These are phyloP conservation scores for Aspergillus mulundensis DNA, from an alignment of 495 filamentous ascomycete species.

Conservation along the genomic window DNA sequence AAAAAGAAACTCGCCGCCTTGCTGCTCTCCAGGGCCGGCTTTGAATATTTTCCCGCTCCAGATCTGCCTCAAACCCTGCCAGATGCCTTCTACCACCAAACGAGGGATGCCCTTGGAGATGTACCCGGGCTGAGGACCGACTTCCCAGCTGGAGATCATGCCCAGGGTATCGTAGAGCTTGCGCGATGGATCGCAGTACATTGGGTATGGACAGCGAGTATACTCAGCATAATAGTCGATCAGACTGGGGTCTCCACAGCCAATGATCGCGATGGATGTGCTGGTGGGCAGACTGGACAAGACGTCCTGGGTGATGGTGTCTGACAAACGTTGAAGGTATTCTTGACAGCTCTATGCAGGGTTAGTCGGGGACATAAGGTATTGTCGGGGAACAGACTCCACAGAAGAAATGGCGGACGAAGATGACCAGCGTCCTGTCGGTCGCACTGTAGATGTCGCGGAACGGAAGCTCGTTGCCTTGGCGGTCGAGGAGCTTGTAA, in stretches of 20 bases:
- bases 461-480: conserved; percentile 62
- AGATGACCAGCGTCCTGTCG: conserved; percentile 66
- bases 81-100: conserved; percentile 44
- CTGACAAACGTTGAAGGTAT: conserved; percentile 58
- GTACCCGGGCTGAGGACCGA: conserved; percentile 67
- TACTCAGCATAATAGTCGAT: conserved; percentile 63
- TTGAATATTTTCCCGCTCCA: conserved; percentile 51
- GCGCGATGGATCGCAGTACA: conserved; percentile 73
- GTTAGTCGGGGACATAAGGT: background rate
- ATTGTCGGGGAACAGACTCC: conserved; percentile 52
- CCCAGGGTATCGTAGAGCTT: conserved; percentile 67
- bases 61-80: conserved; percentile 54
- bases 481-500: conserved; percentile 58
- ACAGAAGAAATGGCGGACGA: conserved; percentile 88
- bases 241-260: conserved; percentile 70
- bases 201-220: conserved; percentile 68
- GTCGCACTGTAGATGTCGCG: conserved; percentile 58
- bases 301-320: conserved; percentile 51
- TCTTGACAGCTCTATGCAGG: conserved; percentile 55
- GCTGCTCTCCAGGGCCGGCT: conserved; percentile 64
- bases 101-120: conserved; percentile 48
- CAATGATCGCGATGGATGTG: conserved; percentile 69
- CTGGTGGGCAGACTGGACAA: conserved; percentile 43
- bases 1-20: conserved; percentile 83
- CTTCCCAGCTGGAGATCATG: conserved; percentile 60